Evolutionary conservation across 495 filamentous ascomycete genomes (phyloP).

Genomic region (Penicillium steckii): DNA sequence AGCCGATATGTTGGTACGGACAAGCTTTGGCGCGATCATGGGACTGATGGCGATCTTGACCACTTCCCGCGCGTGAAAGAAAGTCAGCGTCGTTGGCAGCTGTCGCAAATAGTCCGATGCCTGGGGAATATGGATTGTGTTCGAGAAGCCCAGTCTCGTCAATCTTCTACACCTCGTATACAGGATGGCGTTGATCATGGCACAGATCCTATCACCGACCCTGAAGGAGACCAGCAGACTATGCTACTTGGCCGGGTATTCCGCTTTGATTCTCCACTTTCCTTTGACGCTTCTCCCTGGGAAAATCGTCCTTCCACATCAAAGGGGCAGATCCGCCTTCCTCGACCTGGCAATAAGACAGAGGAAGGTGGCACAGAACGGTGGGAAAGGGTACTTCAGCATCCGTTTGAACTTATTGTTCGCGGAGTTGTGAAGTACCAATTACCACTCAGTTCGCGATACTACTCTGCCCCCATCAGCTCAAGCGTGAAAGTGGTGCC

Average conservation of each 20-base stretch:
- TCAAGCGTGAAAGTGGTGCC: constrained; percentile 52
- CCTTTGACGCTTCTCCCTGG: constrained; percentile 86
- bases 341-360: constrained; percentile 85
- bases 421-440: constrained; percentile 87
- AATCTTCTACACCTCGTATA: constrained; percentile 2
- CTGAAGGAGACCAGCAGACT: constrained; percentile 67
- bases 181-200: constrained; percentile 60
- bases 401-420: constrained; percentile 90
- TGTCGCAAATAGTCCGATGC: constrained; percentile 32
- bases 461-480: constrained; percentile 54
- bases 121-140: constrained; percentile 24
- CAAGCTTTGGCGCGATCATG: constrained; percentile 67
- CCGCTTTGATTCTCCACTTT: constrained; percentile 79
- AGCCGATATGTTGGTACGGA: constrained; percentile 80
- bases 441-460: constrained; percentile 73
- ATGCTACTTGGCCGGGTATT: constrained; percentile 89
- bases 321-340: constrained; percentile 76
- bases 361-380: constrained; percentile 80
- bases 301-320: constrained; percentile 63
- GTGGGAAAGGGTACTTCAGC: constrained; percentile 87
- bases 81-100: constrained; percentile 34
- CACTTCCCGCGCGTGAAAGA: constrained; percentile 35
- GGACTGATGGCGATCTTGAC: constrained; percentile 19
- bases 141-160: constrained; percentile 10
- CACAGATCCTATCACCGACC: constrained; percentile 67